Base-by-base conservation (phyloP, 2,329 filamentous ascomycete species). In the Pyricularia sp. region DNA sequence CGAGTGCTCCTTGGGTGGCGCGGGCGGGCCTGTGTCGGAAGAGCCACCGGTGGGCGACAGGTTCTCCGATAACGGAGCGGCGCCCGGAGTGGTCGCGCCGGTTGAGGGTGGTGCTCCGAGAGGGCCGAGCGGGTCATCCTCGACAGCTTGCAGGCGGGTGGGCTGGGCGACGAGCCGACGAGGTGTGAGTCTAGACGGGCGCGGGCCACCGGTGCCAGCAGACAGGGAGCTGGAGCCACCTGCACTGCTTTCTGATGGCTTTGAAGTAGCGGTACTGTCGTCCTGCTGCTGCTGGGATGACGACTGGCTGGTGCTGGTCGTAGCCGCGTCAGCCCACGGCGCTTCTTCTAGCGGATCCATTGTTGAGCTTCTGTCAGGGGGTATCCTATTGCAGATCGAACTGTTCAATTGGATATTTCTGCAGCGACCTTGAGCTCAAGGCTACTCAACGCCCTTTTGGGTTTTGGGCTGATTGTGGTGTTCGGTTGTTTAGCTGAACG, bases 81-180 rank as follows among this genome's bases (percentile, higher is more conserved):
- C 40, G 44, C 65, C 62, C 40, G 57, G 65, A 61, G 60, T 59
- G 72, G 77, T 77, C 66, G 82, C 82, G 63, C 84, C 84, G 31
- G 88, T 75, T 12, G 62, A 28, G n/a, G 62, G 16, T 3, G 62
- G 26, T 24, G 64, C 87, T 88, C 90, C 90, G 63, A 96, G 79
- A 26, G 90, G 90, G 1, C 90, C 91, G 60, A 93, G 83, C 65
- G 89, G 88, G 68, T 87, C 84, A 73, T 92, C 89, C 59, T 88
- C 84, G 69, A 91, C 88, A 67, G 88, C 88, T 76, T 93, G 87
- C 67, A 93, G 87, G 64, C 86, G 88, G 61, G 90, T 92, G 33
- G 88, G 85, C 73, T 93, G 89, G 66, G 88, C 87, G 69, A 88
- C 87, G 72, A 91, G 79, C 67, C 86, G 84, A 68, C 86, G 85